These are phyloP conservation scores for Teunomyces pallodes DNA, from an alignment of 805 yeast genomes.

Conservation along the genomic window DNA sequence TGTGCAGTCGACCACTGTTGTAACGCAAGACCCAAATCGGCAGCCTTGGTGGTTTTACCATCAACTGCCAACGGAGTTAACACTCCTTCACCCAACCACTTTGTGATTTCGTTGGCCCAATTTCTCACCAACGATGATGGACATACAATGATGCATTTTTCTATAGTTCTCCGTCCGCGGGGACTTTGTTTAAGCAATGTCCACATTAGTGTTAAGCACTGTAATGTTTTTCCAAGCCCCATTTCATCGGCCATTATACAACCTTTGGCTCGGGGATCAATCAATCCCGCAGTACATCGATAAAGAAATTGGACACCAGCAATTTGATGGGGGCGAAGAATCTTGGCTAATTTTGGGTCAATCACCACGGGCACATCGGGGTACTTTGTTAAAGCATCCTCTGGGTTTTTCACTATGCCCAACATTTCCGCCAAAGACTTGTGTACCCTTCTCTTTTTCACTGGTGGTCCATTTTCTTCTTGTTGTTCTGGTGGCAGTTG, in stretches of 20 bases:
- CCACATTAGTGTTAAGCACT: slow-evolving; percentile 90
- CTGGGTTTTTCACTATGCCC: slow-evolving; percentile 59
- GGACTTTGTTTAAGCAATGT: slow-evolving; percentile 88
- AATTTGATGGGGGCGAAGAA: slow-evolving; percentile 92
- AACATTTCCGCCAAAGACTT: slow-evolving; percentile 75
- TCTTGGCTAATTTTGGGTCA: slow-evolving; percentile 82
- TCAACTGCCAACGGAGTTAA: slow-evolving; percentile 87
- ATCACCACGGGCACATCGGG: slow-evolving; percentile 95
- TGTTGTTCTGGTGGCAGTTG: slow-evolving; percentile 10
- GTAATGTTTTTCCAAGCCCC: slow-evolving; percentile 92
- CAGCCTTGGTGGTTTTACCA: slow-evolving; percentile 76
- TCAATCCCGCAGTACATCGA: slow-evolving; percentile 84
- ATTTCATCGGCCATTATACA: slow-evolving; percentile 98
- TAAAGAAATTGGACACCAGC: slow-evolving; percentile 92
- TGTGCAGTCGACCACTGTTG: slow-evolving; percentile 83
- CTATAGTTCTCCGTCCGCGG: slow-evolving; percentile 75
- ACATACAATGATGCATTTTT: slow-evolving; percentile 88
- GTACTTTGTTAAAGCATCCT: slow-evolving; percentile 48
- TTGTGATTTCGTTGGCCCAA: slow-evolving; percentile 95
- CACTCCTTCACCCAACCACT: slow-evolving; percentile 94
- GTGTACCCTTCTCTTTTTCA: slow-evolving; percentile 47
- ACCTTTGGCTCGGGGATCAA: slow-evolving; percentile 82
- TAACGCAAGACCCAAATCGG: slow-evolving; percentile 66
- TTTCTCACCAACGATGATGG: slow-evolving; percentile 91
- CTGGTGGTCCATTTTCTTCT: slow-evolving; percentile 14